Evolutionary conservation across 2,329 filamentous ascomycete genomes (phyloP).

Genomic region (Aspergillus floridensis): DNA sequence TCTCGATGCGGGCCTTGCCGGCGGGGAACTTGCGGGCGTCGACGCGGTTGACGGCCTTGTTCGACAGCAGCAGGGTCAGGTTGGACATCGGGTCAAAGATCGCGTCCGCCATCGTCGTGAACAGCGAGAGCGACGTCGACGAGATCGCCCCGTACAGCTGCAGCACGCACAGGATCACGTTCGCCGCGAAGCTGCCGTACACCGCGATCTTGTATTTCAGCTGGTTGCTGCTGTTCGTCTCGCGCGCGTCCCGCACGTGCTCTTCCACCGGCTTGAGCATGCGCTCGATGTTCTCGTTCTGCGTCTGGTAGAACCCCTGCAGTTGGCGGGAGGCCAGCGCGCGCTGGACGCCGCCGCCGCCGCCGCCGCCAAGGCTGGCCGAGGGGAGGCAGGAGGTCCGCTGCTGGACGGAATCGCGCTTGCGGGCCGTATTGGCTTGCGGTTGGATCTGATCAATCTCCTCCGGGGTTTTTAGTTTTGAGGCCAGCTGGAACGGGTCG

Average conservation of each 20-base stretch:
- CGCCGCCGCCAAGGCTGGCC: conserved; percentile 6
- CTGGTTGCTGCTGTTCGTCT: conserved; percentile 77
- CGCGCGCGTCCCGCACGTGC: conserved; percentile 75
- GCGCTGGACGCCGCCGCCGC: conserved; percentile 44
- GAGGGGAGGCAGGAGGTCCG: neutral
- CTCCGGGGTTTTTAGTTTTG: conserved; percentile 70
- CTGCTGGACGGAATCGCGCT: conserved; percentile 59
- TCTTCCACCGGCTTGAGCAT: conserved; percentile 91
- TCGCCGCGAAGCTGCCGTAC: conserved; percentile 70
- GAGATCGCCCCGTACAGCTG: conserved; percentile 87
- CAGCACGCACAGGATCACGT: conserved; percentile 71
- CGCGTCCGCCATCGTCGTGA: conserved; percentile 95
- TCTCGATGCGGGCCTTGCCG: conserved; percentile 91
- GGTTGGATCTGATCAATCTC: conserved; percentile 71
- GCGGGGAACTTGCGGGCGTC: conserved; percentile 84
- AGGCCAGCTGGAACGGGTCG: conserved; percentile 79
- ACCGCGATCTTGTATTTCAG: conserved; percentile 62
- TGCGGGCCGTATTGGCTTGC: conserved; percentile 71
- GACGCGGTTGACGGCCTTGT: conserved; percentile 83
- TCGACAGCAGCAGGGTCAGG: conserved; percentile 78
- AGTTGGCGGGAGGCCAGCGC: conserved; percentile 41
- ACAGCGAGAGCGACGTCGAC: conserved; percentile 88
- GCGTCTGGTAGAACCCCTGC: conserved; percentile 78
- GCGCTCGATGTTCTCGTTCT: conserved; percentile 91
- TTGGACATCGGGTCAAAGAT: conserved; percentile 92